phyloP scores from a whole-genome alignment of 441 rosid genomes.

The Brassica balearica region DNA sequence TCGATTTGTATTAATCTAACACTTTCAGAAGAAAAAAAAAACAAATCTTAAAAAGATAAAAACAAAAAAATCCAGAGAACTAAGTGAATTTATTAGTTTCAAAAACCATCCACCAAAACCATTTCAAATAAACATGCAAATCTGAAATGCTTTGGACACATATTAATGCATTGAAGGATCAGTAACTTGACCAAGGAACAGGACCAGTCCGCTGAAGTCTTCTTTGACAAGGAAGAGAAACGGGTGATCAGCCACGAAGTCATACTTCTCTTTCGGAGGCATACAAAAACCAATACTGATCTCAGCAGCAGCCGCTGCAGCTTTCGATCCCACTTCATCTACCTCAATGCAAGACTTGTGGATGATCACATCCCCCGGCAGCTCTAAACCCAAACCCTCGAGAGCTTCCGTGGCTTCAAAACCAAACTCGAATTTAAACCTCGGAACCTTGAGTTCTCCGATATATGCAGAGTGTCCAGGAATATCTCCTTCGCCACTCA shows the following conservation, averaged over 20 bases:
- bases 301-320: slow-evolving; percentile 24
- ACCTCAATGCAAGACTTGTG: slow-evolving; percentile 40
- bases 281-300: fast-evolving
- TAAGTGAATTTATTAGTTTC: neutral
- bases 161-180: slow-evolving; percentile 28
- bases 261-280: slow-evolving; percentile 4
- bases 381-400: slow-evolving; percentile 21
- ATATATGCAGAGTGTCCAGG: neutral
- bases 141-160: neutral
- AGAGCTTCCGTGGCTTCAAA: slow-evolving; percentile 25
- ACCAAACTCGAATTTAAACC: slow-evolving; percentile 16
- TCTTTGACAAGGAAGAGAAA: slow-evolving; percentile 34
- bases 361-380: neutral
- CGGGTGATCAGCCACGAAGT: slow-evolving; percentile 40
- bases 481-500: neutral
- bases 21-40: too few relatives aligned
- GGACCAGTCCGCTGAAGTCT: neutral
- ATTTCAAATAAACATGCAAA: neutral
- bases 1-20: too few relatives aligned
- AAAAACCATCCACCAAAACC: neutral
- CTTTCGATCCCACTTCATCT: slow-evolving; percentile 38
- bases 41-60: neutral
- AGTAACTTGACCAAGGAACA: slow-evolving; percentile 37
- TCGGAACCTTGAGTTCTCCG: slow-evolving; percentile 19
- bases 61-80: neutral